Base-by-base conservation (phyloP, 2,329 filamentous ascomycete species). In the Pseudodiploospora longispora region DNA sequence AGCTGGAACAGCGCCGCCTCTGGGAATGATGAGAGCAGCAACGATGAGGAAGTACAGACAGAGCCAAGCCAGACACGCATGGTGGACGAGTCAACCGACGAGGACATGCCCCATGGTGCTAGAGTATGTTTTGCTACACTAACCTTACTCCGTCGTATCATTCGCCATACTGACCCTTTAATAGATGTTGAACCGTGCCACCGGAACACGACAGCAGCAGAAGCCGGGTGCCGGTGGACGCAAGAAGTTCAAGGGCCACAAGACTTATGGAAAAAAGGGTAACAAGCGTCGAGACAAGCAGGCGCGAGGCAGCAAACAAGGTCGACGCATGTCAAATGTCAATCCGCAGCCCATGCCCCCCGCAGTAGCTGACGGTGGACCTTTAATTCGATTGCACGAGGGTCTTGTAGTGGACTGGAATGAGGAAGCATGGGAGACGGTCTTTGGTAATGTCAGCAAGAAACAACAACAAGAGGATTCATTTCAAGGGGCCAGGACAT, bases 371-470 rank as follows among this genome's bases (percentile, higher is more conserved):
- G 66, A 69, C 50, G 72, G 76, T 10, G 78, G 78, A 4, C 80
- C 84, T 0, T 68, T 95, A 35, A 76, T 97, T 52, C 80, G 85
- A 32, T 76, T 91, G 28, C 84, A 86, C 41, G 93, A 98, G 63
- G 87, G 80, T 27, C 80, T 98, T 39, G 72, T 97, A 5, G 76
- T 96, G 8, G 90, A 97, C 55, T 98, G 91, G 90, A 78, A 72
- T 36, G 69, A 80, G 6, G 72, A 83, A 6, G 82, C 81, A 5
- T 85, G 79, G 59, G 80, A 91, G 12, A 70, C 70, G 10, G 70
- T 95, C 27, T 97, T 95, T 57, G 69, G 69, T 36, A 63, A 63
- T n/a, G 62, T 51, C 50, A 55, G 44, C 50, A 53, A 30, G 58
- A 51, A 48, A 33, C 44, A 52, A n/a, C 19, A 19, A 19, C 19